Percentiles rank a stretch among this genome's conserved stretches.
These are phyloP conservation scores for Solanum chmielewskii DNA, from an alignment of 257 asterid species.

Conservation along the genomic window DNA sequence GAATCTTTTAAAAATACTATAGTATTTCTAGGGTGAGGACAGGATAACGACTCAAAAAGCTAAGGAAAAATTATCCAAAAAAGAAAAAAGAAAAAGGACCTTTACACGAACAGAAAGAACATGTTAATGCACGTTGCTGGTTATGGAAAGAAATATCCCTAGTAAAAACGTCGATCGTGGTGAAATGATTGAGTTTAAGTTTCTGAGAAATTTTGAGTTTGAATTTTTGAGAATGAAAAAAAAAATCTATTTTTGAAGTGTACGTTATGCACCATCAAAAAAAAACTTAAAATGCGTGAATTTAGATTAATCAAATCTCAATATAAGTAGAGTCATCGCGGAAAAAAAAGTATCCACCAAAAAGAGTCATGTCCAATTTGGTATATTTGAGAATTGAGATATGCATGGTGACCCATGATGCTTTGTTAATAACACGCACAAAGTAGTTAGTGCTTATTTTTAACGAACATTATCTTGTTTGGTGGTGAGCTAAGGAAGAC, in stretches of 20 bases:
- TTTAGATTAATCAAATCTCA: background rate
- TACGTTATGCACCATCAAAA: background rate
- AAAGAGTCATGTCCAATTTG: background rate
- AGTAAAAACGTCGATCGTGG: fast-evolving
- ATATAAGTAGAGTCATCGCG: background rate
- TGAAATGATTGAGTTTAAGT: background rate
- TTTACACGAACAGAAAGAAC: constrained; percentile 25
- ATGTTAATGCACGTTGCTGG: constrained; percentile 12
- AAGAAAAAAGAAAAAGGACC: background rate
- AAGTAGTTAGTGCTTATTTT: background rate
- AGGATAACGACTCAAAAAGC: background rate
- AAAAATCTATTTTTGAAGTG: background rate
- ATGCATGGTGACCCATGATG: constrained; percentile 6
- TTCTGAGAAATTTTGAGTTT: background rate
- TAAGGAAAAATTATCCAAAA: background rate
- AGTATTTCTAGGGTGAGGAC: background rate
- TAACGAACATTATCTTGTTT: constrained; percentile 10
- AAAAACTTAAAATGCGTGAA: fast-evolving
- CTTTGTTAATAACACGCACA: background rate
- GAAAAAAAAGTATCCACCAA: background rate
- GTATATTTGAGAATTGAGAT: constrained; percentile 1
- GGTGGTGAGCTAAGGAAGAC: constrained; percentile 6
- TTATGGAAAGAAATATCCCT: background rate
- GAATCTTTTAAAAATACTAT: background rate
- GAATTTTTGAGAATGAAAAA: background rate